These are phyloP conservation scores for Lentinula edodes DNA, from an alignment of 768 basidiomycete genomes.

Conservation along the genomic window DNA sequence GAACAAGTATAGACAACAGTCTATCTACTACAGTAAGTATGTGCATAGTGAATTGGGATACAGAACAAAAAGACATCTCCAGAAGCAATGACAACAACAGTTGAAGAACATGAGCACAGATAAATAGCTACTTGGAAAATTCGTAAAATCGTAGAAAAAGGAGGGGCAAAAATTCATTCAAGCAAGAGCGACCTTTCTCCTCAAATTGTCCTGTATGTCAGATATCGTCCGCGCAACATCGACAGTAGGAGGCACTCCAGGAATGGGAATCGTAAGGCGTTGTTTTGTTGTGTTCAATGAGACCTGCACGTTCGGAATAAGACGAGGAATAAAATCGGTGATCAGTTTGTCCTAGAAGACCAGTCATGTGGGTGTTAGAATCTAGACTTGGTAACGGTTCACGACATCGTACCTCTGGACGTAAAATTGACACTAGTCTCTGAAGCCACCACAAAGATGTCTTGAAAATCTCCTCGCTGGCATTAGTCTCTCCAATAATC, in stretches of 20 bases:
- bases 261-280: slow-evolving; percentile 63
- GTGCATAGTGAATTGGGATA: background rate
- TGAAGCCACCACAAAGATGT: slow-evolving; percentile 85
- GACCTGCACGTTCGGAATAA: slow-evolving; percentile 73
- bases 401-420: slow-evolving; percentile 53
- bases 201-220: slow-evolving; percentile 72
- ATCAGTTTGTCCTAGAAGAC: slow-evolving; percentile 66
- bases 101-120: background rate
- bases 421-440: slow-evolving; percentile 63
- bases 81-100: background rate
- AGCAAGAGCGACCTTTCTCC: slow-evolving; percentile 31
- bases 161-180: slow-evolving; percentile 11
- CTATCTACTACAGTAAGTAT: background rate
- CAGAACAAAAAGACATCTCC: background rate
- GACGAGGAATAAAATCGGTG: slow-evolving; percentile 75
- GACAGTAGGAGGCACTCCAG: slow-evolving; percentile 59
- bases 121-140: background rate
- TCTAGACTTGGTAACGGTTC: background rate
- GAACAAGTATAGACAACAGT: background rate
- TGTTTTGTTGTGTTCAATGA: slow-evolving; percentile 77
- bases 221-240: slow-evolving; percentile 67
- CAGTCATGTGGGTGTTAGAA: slow-evolving; percentile 6
- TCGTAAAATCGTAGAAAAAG: background rate
- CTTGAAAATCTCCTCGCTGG: slow-evolving; percentile 78
- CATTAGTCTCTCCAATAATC: slow-evolving; percentile 69